Evolutionary conservation across 352 stramenopile genomes (phyloP).

Genomic region (Pythium oligandrum): DNA sequence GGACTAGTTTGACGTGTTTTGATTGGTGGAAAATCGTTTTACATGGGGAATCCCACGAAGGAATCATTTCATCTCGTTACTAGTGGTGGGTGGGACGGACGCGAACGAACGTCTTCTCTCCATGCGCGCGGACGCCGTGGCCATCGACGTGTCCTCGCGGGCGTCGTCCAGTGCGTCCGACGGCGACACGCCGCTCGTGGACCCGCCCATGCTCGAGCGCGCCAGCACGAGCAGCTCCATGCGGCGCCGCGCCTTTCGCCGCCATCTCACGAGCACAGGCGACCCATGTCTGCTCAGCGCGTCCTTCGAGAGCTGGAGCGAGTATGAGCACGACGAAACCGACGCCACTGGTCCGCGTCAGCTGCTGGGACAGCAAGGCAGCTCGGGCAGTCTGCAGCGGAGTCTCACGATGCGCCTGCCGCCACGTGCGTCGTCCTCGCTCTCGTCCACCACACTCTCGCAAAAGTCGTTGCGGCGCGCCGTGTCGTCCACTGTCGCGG

Average conservation of each 20-base stretch:
- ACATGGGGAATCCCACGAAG: no score
- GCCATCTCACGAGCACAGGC: not conserved
- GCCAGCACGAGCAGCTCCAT: slow-evolving; percentile 9
- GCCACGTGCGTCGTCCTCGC: not conserved
- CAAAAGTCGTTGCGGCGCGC: slow-evolving; percentile 2
- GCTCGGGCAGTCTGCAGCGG: no score
- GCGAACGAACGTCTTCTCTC: not conserved
- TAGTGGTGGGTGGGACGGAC: no score
- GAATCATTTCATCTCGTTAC: no score
- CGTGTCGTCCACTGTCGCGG: not conserved
- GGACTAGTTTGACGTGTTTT: not conserved
- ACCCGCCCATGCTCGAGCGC: slow-evolving; percentile 5
- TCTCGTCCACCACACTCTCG: slow-evolving; percentile 9
- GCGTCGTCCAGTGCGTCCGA: slow-evolving; percentile 1
- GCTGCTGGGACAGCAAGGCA: no score
- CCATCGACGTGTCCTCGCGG: not conserved
- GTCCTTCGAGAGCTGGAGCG: slow-evolving; percentile 12
- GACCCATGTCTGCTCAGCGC: slow-evolving; percentile 13
- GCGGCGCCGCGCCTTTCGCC: slow-evolving; percentile 6
- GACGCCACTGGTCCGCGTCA: not conserved
- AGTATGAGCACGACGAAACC: slow-evolving; percentile 10
- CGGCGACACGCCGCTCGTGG: slow-evolving; percentile 3
- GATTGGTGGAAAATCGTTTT: slow-evolving; percentile 1
- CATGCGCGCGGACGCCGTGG: not conserved
- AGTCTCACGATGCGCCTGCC: no score